Evolutionary conservation across 179 eudicot species (phyloP).

Genomic region (Beta lomatogona): DNA sequence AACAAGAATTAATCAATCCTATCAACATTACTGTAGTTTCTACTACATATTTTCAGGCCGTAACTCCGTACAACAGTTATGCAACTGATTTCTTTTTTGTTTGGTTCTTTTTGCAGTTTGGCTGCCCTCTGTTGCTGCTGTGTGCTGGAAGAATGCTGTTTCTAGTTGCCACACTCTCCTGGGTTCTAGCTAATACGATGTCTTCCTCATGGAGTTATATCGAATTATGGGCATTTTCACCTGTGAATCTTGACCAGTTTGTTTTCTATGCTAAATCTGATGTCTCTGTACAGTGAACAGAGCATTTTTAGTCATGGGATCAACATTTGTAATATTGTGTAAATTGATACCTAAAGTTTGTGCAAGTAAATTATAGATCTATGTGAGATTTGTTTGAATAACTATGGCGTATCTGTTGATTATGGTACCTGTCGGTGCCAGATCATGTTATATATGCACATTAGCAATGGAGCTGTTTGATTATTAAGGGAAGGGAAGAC

Average conservation of each 20-base stretch:
- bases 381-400: constrained; percentile 2
- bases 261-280: constrained; percentile 10
- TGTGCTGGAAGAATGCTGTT: constrained; percentile 64
- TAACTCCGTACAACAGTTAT: neutral
- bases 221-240: neutral
- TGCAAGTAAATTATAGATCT: constrained; percentile 16
- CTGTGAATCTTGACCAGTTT: constrained; percentile 3
- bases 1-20: neutral
- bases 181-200: neutral
- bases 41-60: too few relatives aligned
- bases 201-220: neutral
- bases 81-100: neutral
- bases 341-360: neutral
- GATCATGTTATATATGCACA: too few relatives aligned
- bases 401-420: too few relatives aligned
- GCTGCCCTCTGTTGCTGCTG: constrained; percentile 78
- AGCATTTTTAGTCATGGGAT: constrained; percentile 13
- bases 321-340: constrained; percentile 8
- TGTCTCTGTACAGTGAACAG: constrained; percentile 11
- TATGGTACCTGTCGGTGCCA: too few relatives aligned
- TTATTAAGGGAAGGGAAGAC: too few relatives aligned
- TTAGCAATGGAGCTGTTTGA: too few relatives aligned
- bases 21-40: too few relatives aligned
- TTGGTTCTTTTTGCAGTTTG: constrained; percentile 40
- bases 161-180: constrained; percentile 23